Evolutionary conservation across 345 rosid species (phyloP).

Genomic region (Citrus glauca): DNA sequence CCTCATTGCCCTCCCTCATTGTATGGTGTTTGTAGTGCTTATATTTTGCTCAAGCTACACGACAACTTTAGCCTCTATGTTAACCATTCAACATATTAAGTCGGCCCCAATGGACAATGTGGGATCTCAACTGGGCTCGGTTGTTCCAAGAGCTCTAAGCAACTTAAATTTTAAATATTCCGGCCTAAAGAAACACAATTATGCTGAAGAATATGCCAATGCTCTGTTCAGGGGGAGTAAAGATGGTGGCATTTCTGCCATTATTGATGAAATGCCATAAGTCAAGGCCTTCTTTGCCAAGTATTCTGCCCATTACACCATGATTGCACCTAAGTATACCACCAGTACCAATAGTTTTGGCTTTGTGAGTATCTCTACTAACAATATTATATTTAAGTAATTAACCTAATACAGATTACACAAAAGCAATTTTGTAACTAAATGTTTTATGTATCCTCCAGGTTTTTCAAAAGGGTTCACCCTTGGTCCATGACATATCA

Average conservation of each 20-base stretch:
- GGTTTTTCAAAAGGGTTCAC: background rate
- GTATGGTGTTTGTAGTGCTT: slow-evolving; percentile 34
- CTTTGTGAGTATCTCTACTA: background rate
- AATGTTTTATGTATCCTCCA: background rate
- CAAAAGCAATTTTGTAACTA: no score
- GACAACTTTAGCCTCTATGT: background rate
- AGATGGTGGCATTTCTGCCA: slow-evolving; percentile 31
- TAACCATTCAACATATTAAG: background rate
- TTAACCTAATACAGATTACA: no score
- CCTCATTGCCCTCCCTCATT: no score
- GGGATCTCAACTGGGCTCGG: background rate
- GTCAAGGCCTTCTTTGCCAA: slow-evolving; percentile 4
- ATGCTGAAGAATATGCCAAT: background rate
- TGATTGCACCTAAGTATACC: background rate
- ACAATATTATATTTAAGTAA: background rate
- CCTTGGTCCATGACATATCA: background rate
- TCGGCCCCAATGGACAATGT: background rate
- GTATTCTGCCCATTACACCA: background rate
- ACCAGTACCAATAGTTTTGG: background rate
- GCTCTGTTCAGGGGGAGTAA: background rate
- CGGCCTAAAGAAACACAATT: background rate
- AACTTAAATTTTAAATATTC: background rate
- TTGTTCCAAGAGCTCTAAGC: background rate
- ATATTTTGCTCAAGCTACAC: slow-evolving; percentile 35
- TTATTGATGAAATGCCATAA: slow-evolving; percentile 32